Evolutionary conservation across 352 stramenopile species (phyloP).

Genomic region (Phytophthora palmivora): DNA sequence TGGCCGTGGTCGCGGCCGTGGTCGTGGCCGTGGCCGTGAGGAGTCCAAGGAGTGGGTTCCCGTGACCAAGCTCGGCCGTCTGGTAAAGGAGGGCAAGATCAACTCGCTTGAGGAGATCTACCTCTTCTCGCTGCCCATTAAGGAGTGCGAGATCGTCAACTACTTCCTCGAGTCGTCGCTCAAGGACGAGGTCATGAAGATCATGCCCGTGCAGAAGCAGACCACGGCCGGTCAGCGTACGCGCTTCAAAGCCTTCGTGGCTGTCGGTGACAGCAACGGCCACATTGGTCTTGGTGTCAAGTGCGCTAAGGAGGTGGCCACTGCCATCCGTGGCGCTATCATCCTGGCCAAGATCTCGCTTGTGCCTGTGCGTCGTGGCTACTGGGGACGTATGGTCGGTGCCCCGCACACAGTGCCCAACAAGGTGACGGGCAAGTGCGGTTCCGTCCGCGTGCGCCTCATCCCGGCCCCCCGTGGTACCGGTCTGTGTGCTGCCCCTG

Average conservation of each 20-base stretch:
- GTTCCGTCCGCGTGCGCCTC: conserved; percentile 98
- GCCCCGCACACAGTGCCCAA: conserved; percentile 97
- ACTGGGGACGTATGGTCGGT: conserved; percentile 97
- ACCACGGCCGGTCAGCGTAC: conserved; percentile 99
- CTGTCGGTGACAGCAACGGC: conserved; percentile 97
- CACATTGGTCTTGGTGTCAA: conserved; percentile 99
- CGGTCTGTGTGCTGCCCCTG: conserved; percentile 97
- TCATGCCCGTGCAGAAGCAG: conserved; percentile 99
- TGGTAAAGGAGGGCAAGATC: conserved; percentile 99
- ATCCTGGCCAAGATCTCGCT: conserved; percentile 99
- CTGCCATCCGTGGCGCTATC: conserved; percentile 99
- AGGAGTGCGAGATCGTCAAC: conserved; percentile 99
- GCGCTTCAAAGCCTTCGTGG: conserved; percentile 99
- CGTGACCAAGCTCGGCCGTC: conserved; percentile 99
- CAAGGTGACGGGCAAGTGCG: conserved; percentile 99
- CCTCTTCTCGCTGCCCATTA: conserved; percentile 99
- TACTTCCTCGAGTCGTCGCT: conserved; percentile 98
- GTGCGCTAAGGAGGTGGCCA: conserved; percentile 99
- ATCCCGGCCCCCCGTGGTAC: conserved; percentile 99
- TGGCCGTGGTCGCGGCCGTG: conserved; percentile 83
- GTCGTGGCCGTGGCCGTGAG: conserved; percentile 89
- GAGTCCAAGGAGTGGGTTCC: conserved; percentile 98
- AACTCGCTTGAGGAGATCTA: conserved; percentile 99
- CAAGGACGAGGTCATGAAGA: conserved; percentile 99
- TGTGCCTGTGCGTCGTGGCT: conserved; percentile 98